Percentiles rank a stretch among this genome's conserved stretches.
These are phyloP conservation scores for Sclerotinia subarctica DNA, from an alignment of 2,329 filamentous ascomycete species.

Conservation along the genomic window DNA sequence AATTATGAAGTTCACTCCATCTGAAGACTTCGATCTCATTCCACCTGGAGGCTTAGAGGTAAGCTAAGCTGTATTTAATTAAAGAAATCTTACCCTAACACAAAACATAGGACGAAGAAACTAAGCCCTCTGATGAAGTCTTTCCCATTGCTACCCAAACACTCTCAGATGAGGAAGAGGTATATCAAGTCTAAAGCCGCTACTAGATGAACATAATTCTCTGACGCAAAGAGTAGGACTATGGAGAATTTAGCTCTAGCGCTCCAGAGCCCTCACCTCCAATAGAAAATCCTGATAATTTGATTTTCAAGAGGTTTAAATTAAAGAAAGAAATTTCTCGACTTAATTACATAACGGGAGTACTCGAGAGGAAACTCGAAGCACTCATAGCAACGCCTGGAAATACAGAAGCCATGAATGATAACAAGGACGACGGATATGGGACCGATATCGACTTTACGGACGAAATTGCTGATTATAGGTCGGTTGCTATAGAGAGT, in stretches of 20 bases:
- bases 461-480: neutral
- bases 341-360: neutral
- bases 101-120: neutral
- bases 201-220: neutral
- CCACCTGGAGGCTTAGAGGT: neutral
- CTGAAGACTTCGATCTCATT: neutral
- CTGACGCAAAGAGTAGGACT: neutral
- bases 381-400: too few relatives aligned
- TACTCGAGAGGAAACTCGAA: neutral
- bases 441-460: too few relatives aligned
- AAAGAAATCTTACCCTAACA: neutral
- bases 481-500: neutral
- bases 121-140: neutral
- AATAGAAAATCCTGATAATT: too few relatives aligned
- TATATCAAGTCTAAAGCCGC: neutral
- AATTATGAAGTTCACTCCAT: too few relatives aligned
- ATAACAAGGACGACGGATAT: neutral
- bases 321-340: neutral
- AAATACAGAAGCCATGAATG: too few relatives aligned
- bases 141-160: neutral
- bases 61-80: neutral
- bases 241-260: neutral
- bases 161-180: neutral
- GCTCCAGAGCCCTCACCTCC: neutral
- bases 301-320: too few relatives aligned